These are phyloP conservation scores for Penicillium sp. DNA, from an alignment of 2,329 filamentous ascomycete species.

Conservation along the genomic window DNA sequence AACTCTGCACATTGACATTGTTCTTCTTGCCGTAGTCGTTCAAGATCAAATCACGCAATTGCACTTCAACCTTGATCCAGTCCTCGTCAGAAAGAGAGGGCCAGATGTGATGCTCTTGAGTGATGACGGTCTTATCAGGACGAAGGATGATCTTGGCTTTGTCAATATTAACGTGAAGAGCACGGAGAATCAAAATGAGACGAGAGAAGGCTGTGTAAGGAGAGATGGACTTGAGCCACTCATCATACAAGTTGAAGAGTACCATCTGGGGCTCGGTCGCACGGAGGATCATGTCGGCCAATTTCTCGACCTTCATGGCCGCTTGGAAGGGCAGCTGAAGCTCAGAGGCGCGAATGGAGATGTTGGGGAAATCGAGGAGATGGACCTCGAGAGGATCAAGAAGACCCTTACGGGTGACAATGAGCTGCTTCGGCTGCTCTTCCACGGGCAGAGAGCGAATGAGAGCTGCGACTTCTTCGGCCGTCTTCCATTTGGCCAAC, in stretches of 20 bases:
- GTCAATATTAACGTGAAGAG: constrained; percentile 94
- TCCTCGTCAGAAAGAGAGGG: constrained; percentile 89
- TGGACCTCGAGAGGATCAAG: constrained; percentile 96
- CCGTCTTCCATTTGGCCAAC: constrained; percentile 98
- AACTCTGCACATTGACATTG: constrained; percentile 95
- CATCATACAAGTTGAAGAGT: constrained; percentile 96
- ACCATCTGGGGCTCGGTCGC: constrained; percentile 99
- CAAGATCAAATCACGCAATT: constrained; percentile 88
- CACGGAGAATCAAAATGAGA: constrained; percentile 86
- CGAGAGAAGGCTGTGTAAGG: constrained; percentile 98
- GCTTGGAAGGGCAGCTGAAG: constrained; percentile 97
- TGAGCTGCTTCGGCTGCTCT: constrained; percentile 97
- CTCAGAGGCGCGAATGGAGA: constrained; percentile 95
- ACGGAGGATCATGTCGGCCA: constrained; percentile 97
- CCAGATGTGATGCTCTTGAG: constrained; percentile 98
- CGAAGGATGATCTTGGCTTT: constrained; percentile 95
- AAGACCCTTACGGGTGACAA: constrained; percentile 95
- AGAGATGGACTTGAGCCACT: constrained; percentile 97
- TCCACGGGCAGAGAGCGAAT: constrained; percentile 94
- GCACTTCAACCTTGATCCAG: constrained; percentile 99
- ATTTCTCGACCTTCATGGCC: constrained; percentile 99
- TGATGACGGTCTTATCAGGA: constrained; percentile 97
- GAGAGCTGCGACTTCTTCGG: constrained; percentile 96
- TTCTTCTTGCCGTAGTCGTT: constrained; percentile 99
- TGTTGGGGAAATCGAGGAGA: constrained; percentile 96